These are phyloP conservation scores for Trametes gibbosa DNA, from an alignment of 768 basidiomycete species.

Conservation along the genomic window DNA sequence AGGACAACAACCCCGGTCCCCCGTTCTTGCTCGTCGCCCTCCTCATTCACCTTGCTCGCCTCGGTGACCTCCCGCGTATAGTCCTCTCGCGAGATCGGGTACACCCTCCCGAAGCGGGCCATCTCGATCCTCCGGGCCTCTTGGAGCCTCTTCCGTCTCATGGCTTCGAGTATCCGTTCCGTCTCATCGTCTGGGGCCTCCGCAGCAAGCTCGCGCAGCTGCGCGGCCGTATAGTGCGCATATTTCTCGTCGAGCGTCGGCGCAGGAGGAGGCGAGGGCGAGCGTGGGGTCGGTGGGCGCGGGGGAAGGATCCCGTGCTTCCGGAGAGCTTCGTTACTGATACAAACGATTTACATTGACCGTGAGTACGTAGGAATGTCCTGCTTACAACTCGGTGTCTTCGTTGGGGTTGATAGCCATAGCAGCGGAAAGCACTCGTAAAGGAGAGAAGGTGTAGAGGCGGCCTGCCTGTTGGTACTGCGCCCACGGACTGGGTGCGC, in stretches of 20 bases:
- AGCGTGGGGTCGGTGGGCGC: conserved; percentile 59
- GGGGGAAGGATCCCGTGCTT: conserved; percentile 91
- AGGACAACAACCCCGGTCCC: conserved; percentile 95
- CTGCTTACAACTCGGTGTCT: conserved; percentile 92
- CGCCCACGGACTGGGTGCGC: not conserved
- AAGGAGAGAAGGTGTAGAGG: not conserved
- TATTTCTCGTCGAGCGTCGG: conserved; percentile 69
- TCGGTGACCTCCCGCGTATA: conserved; percentile 96
- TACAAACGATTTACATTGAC: conserved; percentile 13
- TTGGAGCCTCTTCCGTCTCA: conserved; percentile 59
- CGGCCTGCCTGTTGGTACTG: not conserved
- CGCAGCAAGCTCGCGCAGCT: conserved; percentile 68
- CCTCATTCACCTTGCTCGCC: conserved; percentile 70
- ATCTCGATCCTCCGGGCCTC: conserved; percentile 58
- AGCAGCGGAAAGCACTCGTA: not conserved
- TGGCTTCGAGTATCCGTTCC: conserved; percentile 67
- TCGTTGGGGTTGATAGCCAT: conserved; percentile 83
- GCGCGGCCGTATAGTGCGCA: conserved; percentile 56
- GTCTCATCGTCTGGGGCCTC: conserved; percentile 75
- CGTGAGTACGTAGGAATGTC: not conserved
- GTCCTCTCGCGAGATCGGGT: conserved; percentile 89
- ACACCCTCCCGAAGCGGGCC: conserved; percentile 78
- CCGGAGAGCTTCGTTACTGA: conserved; percentile 89
- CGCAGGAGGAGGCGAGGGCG: conserved; percentile 80
- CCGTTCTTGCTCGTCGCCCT: conserved; percentile 58